These are phyloP conservation scores for Jaapia argillacea DNA, from an alignment of 768 basidiomycete genomes.

Conservation along the genomic window DNA sequence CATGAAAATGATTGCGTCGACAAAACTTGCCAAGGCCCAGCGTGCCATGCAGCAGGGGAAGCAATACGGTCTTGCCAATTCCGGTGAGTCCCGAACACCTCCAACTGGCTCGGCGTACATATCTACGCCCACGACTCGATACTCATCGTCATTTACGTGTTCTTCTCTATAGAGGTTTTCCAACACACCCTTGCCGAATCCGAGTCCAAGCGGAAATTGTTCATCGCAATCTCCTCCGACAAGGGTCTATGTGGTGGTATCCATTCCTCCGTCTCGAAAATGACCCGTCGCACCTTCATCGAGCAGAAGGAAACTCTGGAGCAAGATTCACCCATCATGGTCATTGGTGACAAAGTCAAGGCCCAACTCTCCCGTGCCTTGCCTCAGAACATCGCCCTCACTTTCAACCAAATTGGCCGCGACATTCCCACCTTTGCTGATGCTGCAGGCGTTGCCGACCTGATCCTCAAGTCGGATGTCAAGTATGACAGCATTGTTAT, in stretches of 20 bases:
- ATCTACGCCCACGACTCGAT: not conserved
- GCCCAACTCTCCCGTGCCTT: slow-evolving; percentile 69
- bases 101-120: too few relatives aligned
- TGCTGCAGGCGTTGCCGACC: slow-evolving; percentile 87
- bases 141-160: not conserved
- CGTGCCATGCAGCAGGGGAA: slow-evolving; percentile 88
- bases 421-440: slow-evolving; percentile 97
- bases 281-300: slow-evolving; percentile 63
- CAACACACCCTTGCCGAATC: slow-evolving; percentile 62
- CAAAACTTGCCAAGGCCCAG: slow-evolving; percentile 92
- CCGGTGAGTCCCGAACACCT: slow-evolving; percentile 65
- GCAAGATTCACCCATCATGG: slow-evolving; percentile 60
- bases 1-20: slow-evolving; percentile 99
- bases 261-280: slow-evolving; percentile 93
- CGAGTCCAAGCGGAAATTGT: slow-evolving; percentile 70
- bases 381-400: slow-evolving; percentile 59
- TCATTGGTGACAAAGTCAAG: slow-evolving; percentile 97
- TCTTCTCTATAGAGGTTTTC: slow-evolving; percentile 65
- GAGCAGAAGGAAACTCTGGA: slow-evolving; percentile 42
- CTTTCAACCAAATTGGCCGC: slow-evolving; percentile 97
- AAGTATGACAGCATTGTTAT: slow-evolving; percentile 80
- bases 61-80: slow-evolving; percentile 86
- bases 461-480: slow-evolving; percentile 77
- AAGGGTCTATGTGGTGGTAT: slow-evolving; percentile 99
- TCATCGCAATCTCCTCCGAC: slow-evolving; percentile 94